Evolutionary conservation across 805 yeast species (phyloP).

Genomic region (Priceomyces fermenticarens): DNA sequence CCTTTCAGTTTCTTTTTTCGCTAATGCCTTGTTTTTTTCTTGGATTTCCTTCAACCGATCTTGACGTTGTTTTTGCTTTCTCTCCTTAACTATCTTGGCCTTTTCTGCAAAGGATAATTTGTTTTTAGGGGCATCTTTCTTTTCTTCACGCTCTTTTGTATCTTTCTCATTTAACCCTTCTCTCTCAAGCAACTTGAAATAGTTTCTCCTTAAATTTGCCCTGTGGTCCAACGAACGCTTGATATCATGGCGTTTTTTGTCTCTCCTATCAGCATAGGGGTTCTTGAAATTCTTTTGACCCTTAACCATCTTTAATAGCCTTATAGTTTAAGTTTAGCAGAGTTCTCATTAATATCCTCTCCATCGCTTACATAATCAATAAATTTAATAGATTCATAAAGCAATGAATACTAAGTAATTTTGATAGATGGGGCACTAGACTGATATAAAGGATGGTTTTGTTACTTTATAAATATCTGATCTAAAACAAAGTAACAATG

Average conservation of each 20-base stretch:
- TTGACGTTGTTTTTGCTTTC: slow-evolving; percentile 41
- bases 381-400: too few species aligned
- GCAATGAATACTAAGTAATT: too few species aligned
- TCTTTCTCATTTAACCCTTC: not conserved
- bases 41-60: slow-evolving; percentile 39
- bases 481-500: too few species aligned
- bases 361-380: too few species aligned
- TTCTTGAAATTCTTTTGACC: slow-evolving; percentile 12
- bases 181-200: slow-evolving; percentile 72
- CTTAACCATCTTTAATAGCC: not conserved
- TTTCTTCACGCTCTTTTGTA: not conserved
- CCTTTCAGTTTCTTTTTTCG: slow-evolving; percentile 38
- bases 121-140: slow-evolving; percentile 16
- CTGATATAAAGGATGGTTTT: too few species aligned
- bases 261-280: slow-evolving; percentile 33
- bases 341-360: too few species aligned
- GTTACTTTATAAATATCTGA: too few species aligned
- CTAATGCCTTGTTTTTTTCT: slow-evolving; percentile 32
- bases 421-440: too few species aligned
- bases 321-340: too few species aligned
- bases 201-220: slow-evolving; percentile 76
- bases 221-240: slow-evolving; percentile 73
- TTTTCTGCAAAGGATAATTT: slow-evolving; percentile 44
- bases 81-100: slow-evolving; percentile 43
- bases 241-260: slow-evolving; percentile 58